Percentiles rank a stretch among this genome's conserved stretches.
Conservation (phyloP, 2,329 filamentous ascomycete genomes). For the Aspergillus spinulosporus region DNA sequence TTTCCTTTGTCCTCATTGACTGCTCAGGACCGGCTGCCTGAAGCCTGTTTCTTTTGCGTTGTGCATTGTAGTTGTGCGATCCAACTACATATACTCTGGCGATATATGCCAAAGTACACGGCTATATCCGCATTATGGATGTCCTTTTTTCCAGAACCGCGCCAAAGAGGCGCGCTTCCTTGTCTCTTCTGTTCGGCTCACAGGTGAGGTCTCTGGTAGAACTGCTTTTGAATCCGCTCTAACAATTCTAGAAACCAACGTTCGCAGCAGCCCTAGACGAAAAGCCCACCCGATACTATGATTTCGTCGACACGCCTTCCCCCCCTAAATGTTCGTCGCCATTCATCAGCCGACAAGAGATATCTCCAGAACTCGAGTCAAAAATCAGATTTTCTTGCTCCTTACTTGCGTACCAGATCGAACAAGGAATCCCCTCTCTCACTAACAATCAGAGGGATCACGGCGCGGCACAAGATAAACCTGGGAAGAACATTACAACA, state of each 20-base stretch:
- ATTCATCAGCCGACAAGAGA: slow-evolving; percentile 36
- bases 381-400: slow-evolving; percentile 40
- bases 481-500: not conserved
- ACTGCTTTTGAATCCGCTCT: not conserved
- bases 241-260: slow-evolving; percentile 20
- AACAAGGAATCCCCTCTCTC: slow-evolving; percentile 22
- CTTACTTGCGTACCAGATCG: slow-evolving; percentile 32
- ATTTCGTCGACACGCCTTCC: slow-evolving; percentile 38
- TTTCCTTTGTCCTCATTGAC: slow-evolving; percentile 9
- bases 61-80: not conserved
- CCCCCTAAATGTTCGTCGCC: slow-evolving; percentile 34
- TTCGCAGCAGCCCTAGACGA: slow-evolving; percentile 17
- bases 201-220: slow-evolving; percentile 18
- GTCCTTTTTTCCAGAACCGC: slow-evolving; percentile 11
- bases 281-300: slow-evolving; percentile 29
- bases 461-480: not conserved
- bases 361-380: slow-evolving; percentile 35
- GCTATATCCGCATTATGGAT: slow-evolving; percentile 18
- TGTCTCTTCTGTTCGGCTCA: slow-evolving; percentile 20
- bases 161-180: slow-evolving; percentile 19
- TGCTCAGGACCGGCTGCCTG: slow-evolving; percentile 18
- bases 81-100: not conserved
- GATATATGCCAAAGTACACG: not conserved
- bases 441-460: not conserved
- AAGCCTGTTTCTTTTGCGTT: slow-evolving; percentile 1